These are phyloP conservation scores for Salix udensis DNA, from an alignment of 345 rosid genomes.

Conservation along the genomic window DNA sequence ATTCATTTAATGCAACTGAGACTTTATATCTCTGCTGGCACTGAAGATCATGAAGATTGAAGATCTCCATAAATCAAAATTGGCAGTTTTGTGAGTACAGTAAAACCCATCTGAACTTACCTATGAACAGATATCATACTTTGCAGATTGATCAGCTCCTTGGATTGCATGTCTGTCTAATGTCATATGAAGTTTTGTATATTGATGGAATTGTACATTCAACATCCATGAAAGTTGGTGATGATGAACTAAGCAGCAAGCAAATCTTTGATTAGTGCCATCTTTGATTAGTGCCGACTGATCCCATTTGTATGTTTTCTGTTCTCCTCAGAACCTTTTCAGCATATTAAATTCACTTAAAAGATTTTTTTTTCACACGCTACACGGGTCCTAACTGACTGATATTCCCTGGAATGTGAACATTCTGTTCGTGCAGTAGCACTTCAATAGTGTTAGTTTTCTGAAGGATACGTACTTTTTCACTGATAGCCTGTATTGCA, in stretches of 20 bases:
- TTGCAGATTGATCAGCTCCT: neutral
- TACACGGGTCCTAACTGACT: too few species aligned
- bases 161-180: slow-evolving; percentile 8
- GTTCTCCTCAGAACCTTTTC: neutral
- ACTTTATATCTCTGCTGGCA: too few species aligned
- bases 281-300: slow-evolving; percentile 3
- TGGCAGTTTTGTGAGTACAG: slow-evolving; percentile 16
- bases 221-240: neutral
- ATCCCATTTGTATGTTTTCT: neutral
- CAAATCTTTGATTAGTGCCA: slow-evolving; percentile 1
- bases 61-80: slow-evolving; percentile 5
- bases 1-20: neutral
- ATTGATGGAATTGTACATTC: slow-evolving; percentile 5
- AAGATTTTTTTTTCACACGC: too few species aligned
- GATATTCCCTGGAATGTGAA: too few species aligned
- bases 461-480: neutral
- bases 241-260: slow-evolving; percentile 2
- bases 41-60: slow-evolving; percentile 12
- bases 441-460: neutral
- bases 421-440: too few species aligned
- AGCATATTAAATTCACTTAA: neutral
- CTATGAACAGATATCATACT: slow-evolving; percentile 11
- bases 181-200: slow-evolving; percentile 1
- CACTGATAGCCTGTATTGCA: neutral
- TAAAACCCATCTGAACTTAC: slow-evolving; percentile 17